phyloP scores from a whole-genome alignment of 1,284 basidiomycete genomes.

The Irpex sp. region DNA sequence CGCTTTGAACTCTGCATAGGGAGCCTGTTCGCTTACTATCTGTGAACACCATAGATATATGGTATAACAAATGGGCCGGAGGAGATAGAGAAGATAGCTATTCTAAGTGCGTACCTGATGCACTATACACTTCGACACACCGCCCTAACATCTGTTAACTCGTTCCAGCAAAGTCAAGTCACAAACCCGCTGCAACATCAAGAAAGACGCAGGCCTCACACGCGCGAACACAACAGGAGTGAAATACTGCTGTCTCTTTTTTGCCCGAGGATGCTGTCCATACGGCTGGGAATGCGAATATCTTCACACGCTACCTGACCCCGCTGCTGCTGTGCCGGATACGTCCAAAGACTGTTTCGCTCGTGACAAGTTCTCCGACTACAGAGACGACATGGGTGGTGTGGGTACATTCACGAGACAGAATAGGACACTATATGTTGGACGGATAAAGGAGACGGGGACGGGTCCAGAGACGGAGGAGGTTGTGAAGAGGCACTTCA shows the following conservation, averaged over 20 bases:
- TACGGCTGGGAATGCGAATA: slow-evolving; percentile 98
- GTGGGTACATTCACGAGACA: slow-evolving; percentile 93
- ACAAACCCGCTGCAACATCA: slow-evolving; percentile 87
- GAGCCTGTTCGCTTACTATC: slow-evolving; percentile 11
- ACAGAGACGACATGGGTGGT: slow-evolving; percentile 99
- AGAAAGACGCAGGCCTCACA: slow-evolving; percentile 88
- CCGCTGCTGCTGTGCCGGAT: slow-evolving; percentile 72
- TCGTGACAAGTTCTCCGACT: slow-evolving; percentile 95
- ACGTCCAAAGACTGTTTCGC: slow-evolving; percentile 96
- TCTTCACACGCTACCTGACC: slow-evolving; percentile 83
- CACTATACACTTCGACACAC: neutral
- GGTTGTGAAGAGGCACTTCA: slow-evolving; percentile 88
- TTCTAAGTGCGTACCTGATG: slow-evolving; percentile 68
- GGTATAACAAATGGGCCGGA: slow-evolving; percentile 99
- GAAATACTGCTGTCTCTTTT: slow-evolving; percentile 94
- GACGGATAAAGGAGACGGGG: slow-evolving; percentile 89
- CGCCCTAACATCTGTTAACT: neutral
- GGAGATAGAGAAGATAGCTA: slow-evolving; percentile 93
- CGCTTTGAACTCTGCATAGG: neutral
- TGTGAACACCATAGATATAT: slow-evolving; percentile 65
- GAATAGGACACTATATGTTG: slow-evolving; percentile 95
- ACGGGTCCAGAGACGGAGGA: slow-evolving; percentile 88
- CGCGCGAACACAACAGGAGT: slow-evolving; percentile 89
- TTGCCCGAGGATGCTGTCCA: slow-evolving; percentile 94
- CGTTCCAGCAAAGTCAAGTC: slow-evolving; percentile 86